Evolutionary conservation across 441 rosid species (phyloP).

Genomic region (Gossypium gossypioides): DNA sequence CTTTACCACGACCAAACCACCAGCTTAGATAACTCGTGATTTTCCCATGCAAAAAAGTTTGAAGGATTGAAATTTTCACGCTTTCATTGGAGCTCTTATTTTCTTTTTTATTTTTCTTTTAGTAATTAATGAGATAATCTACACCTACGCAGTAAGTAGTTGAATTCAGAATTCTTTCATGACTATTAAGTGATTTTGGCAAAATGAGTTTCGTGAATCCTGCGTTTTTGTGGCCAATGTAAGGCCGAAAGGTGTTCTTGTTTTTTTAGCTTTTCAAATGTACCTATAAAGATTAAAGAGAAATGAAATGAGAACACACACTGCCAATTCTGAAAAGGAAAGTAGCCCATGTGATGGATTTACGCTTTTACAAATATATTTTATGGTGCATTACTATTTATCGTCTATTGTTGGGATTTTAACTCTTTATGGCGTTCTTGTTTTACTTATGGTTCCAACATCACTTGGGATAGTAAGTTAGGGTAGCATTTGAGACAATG

Average conservation of each 20-base stretch:
- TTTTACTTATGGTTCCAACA: background rate
- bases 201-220: constrained; percentile 1
- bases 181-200: background rate
- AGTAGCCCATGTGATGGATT: constrained; percentile 1
- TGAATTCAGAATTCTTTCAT: background rate
- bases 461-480: background rate
- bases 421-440: background rate
- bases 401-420: background rate
- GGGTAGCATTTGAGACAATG: background rate
- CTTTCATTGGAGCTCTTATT: background rate
- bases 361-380: background rate
- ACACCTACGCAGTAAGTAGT: background rate
- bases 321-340: background rate
- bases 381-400: background rate
- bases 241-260: background rate
- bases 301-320: background rate
- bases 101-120: background rate
- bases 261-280: background rate
- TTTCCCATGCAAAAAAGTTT: background rate
- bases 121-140: background rate
- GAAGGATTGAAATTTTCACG: background rate
- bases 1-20: background rate
- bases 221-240: background rate
- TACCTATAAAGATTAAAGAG: background rate
- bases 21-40: background rate